phyloP scores from a whole-genome alignment of 2,329 filamentous ascomycete genomes.

The Fusarium chuoi region DNA sequence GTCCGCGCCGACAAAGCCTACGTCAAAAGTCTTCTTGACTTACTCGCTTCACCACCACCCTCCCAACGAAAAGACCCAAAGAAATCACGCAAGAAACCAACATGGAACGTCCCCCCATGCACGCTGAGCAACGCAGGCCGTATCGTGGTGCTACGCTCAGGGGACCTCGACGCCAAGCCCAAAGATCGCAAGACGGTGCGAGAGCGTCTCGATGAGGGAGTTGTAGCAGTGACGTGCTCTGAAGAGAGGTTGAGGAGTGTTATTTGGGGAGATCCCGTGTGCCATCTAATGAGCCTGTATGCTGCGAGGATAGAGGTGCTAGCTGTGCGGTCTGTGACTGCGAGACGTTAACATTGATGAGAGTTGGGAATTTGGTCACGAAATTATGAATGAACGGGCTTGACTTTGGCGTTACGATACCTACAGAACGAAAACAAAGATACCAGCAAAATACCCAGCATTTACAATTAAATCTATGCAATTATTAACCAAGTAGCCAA shows the following conservation, averaged over 20 bases:
- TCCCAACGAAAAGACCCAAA: conserved; percentile 27
- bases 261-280: conserved; percentile 84
- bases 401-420: conserved; percentile 28
- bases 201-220: conserved; percentile 65
- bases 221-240: conserved; percentile 74
- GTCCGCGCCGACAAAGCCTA: conserved; percentile 81
- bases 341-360: conserved; percentile 10
- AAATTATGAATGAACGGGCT: conserved; percentile 9
- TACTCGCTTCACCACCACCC: conserved; percentile 70
- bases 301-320: conserved; percentile 75
- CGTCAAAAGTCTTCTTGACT: conserved; percentile 75
- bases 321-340: conserved; percentile 66
- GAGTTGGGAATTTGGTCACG: conserved; percentile 2
- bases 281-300: conserved; percentile 84
- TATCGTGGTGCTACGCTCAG: conserved; percentile 72
- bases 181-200: conserved; percentile 60
- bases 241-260: conserved; percentile 76
- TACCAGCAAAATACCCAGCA: conserved; percentile 17
- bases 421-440: conserved; percentile 20
- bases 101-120: conserved; percentile 74
- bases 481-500: background rate
- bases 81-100: conserved; percentile 47
- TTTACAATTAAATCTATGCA: background rate
- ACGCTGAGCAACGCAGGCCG: conserved; percentile 77
- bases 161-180: conserved; percentile 50